Base-by-base conservation (phyloP, 73 alveolate species). In the Paraurostyla sp. region DNA sequence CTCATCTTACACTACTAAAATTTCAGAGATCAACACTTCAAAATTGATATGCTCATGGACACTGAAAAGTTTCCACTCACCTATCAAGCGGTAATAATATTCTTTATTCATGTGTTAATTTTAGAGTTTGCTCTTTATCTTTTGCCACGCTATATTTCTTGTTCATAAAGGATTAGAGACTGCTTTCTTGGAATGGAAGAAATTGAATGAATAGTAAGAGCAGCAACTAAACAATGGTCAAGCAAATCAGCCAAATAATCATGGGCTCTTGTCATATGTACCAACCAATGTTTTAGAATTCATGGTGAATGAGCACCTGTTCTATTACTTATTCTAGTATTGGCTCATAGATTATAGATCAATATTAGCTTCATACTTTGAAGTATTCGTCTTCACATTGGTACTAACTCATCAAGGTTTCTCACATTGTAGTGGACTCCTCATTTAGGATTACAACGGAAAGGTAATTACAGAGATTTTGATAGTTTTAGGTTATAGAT, bases 41-140 rank as follows among this genome's bases (percentile, higher is more conserved):
- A 33, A 15, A 36, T 65, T 32, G 82, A 65, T 3, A 2, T 30
- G 15, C 35, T 65, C 18, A 38, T 65, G 35, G 82, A 65, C 42
- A 65, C 82, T 38, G 82, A 65, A n/a, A 65, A 65, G 25, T 30
- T 65, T 6, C 82, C 82, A 0, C 58, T 65, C 33, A 65, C 82
- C 13, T 38, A 13, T 3, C 7, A 56, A 13, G 4, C 40, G 29
- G 82, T 65, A 65, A 65, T 23, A 9, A 52, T 52, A 6, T 6
- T n/a, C 9, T 11, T 18, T n/a, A 38, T 38, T 38, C 32, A 60
- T 27, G 18, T n/a, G n/a, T n/a, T 30, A 13, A 35, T 35, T 38
- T 6, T 65, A 65, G 82, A 65, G 82, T 38, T 38, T 35, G 25
- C 42, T 65, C 42, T 65, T 65, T 22, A 58, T 65, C 40, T 13